Evolutionary conservation across 192 early-diverging fungal species (phyloP).

Genomic region (Rhizoclosmatium globosum): DNA sequence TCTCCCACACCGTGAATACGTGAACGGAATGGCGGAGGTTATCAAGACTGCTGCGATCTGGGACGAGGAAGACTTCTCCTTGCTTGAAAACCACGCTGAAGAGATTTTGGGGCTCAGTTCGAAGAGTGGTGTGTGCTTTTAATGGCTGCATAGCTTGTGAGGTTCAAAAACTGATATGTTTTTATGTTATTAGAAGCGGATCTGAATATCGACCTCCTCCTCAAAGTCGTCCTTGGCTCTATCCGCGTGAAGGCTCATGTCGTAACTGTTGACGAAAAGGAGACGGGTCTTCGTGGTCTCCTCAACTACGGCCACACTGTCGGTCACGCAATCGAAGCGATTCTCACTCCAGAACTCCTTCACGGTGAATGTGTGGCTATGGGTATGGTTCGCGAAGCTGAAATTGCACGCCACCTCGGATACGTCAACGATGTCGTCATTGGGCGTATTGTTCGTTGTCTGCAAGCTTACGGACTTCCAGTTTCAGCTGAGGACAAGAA

Average conservation of each 20-base stretch:
- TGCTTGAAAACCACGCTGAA: conserved; percentile 86
- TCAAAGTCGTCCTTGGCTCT: conserved; percentile 87
- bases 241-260: conserved; percentile 93
- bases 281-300: conserved; percentile 91
- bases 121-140: no score
- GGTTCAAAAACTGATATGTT: background rate
- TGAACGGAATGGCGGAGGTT: conserved; percentile 97
- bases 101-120: conserved; percentile 70
- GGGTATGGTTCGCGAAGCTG: conserved; percentile 94
- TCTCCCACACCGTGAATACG: conserved; percentile 89
- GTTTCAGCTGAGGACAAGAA: conserved; percentile 83
- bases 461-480: conserved; percentile 89
- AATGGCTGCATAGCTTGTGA: no score
- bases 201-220: conserved; percentile 50
- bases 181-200: conserved; percentile 30
- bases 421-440: conserved; percentile 86
- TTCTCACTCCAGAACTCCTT: conserved; percentile 85
- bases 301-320: conserved; percentile 98
- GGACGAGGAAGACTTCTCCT: conserved; percentile 84
- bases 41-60: conserved; percentile 98
- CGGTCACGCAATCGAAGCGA: conserved; percentile 96
- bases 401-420: conserved; percentile 89
- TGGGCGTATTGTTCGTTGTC: conserved; percentile 82
- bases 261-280: conserved; percentile 94
- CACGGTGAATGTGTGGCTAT: conserved; percentile 98